Conservation (phyloP, 768 basidiomycete genomes). For the Inosperma sp. region DNA sequence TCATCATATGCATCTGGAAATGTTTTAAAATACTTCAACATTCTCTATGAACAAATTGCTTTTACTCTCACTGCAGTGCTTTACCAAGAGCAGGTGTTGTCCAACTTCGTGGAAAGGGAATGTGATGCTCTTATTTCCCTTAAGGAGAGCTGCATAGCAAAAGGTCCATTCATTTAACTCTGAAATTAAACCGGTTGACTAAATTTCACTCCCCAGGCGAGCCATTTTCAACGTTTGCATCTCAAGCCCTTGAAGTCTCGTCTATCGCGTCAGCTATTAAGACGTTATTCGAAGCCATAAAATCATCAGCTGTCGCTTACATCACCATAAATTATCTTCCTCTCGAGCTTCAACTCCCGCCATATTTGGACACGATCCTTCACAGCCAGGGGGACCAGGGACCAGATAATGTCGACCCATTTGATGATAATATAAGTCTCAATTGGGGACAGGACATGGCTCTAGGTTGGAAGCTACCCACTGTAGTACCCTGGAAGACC, state of each 20-base stretch:
- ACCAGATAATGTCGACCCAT: slow-evolving; percentile 43
- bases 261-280: slow-evolving; percentile 80
- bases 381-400: slow-evolving; percentile 61
- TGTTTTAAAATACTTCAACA: slow-evolving; percentile 74
- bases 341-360: slow-evolving; percentile 83
- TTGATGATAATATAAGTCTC: slow-evolving; percentile 47
- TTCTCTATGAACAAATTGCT: slow-evolving; percentile 83
- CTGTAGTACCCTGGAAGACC: slow-evolving; percentile 89
- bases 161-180: slow-evolving; percentile 40
- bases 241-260: slow-evolving; percentile 57
- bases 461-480: slow-evolving; percentile 68
- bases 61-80: slow-evolving; percentile 90
- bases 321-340: slow-evolving; percentile 75
- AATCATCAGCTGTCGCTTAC: slow-evolving; percentile 69
- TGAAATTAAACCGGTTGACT: slow-evolving; percentile 10
- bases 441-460: slow-evolving; percentile 67
- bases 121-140: slow-evolving; percentile 66
- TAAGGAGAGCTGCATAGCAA: slow-evolving; percentile 64
- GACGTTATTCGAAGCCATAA: slow-evolving; percentile 72
- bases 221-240: slow-evolving; percentile 51
- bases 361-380: slow-evolving; percentile 66
- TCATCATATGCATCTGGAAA: slow-evolving; percentile 79
- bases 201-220: slow-evolving; percentile 41
- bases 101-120: slow-evolving; percentile 81
- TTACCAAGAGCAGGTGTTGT: slow-evolving; percentile 84